Conservation (phyloP, 225 moss, liverwort and hornwort genomes). For the Pseudoscleropodium purum region DNA sequence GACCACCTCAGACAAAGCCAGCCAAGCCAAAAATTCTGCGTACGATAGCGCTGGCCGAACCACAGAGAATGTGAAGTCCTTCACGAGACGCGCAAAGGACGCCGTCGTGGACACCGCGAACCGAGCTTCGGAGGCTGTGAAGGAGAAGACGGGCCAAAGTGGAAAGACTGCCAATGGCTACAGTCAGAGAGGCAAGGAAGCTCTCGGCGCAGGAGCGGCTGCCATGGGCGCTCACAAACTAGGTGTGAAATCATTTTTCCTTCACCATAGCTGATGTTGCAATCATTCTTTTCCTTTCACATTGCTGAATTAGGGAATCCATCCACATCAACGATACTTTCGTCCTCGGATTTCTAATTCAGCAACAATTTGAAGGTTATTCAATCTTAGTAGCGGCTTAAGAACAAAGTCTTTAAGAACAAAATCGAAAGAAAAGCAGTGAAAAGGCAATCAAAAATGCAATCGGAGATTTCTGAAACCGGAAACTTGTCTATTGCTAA, state of each 20-base stretch:
- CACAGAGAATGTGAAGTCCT: neutral
- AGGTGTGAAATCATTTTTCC: neutral
- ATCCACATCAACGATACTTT: neutral
- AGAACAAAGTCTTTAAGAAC: neutral
- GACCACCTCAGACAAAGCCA: neutral
- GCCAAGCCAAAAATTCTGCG: neutral
- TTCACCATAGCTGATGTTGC: neutral
- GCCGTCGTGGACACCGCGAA: neutral
- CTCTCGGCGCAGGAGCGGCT: conserved; percentile 14
- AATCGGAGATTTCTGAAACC: too few relatives aligned
- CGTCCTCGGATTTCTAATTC: too few relatives aligned
- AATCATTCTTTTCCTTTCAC: neutral
- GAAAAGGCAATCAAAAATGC: neutral
- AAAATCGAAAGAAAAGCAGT: neutral
- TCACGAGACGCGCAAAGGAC: neutral
- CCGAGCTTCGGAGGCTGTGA: neutral
- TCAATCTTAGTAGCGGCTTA: too few relatives aligned
- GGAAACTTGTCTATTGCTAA: neutral
- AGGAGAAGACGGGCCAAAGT: neutral
- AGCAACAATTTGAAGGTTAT: neutral
- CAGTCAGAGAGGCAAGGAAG: conserved; percentile 15
- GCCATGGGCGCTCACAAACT: neutral
- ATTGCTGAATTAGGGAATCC: neutral
- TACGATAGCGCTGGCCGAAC: conserved; percentile 5
- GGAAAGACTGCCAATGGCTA: neutral